Conservation (phyloP, 208 protist species). For the Trypanosoma grayi region DNA sequence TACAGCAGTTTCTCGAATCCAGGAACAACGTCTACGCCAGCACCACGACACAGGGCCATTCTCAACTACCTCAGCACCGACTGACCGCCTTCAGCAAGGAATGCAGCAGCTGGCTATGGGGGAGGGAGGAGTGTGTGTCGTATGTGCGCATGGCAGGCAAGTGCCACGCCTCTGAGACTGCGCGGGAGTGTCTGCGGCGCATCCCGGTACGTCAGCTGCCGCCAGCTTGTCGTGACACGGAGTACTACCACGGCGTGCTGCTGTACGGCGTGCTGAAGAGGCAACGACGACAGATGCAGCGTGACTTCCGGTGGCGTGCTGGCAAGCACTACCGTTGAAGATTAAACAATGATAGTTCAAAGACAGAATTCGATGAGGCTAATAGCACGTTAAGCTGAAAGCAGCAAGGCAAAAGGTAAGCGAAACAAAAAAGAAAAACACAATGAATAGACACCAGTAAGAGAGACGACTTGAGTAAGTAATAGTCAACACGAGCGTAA, state of each 20-base stretch:
- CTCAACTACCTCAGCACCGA: background rate
- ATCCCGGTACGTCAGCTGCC: constrained; percentile 40
- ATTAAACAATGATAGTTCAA: no score
- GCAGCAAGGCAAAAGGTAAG: background rate
- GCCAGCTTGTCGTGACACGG: constrained; percentile 45
- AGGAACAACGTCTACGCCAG: background rate
- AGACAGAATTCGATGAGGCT: no score
- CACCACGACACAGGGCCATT: background rate
- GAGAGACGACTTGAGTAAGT: no score
- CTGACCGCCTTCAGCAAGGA: constrained; percentile 10
- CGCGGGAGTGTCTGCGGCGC: constrained; percentile 63
- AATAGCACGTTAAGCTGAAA: background rate
- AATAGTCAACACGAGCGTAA: no score
- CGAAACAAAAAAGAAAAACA: constrained; percentile 8
- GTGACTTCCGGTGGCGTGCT: background rate
- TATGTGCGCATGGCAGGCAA: constrained; percentile 30
- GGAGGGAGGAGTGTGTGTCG: constrained; percentile 51
- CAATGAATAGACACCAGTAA: no score
- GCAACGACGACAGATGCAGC: background rate
- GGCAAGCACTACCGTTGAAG: no score
- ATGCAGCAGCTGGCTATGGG: constrained; percentile 60
- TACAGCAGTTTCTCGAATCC: constrained; percentile 2
- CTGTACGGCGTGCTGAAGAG: constrained; percentile 47
- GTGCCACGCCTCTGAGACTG: constrained; percentile 21
- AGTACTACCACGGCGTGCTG: constrained; percentile 74